Evolutionary conservation across 1,284 basidiomycete genomes (phyloP).

Genomic region (Rhodotorula sp.): DNA sequence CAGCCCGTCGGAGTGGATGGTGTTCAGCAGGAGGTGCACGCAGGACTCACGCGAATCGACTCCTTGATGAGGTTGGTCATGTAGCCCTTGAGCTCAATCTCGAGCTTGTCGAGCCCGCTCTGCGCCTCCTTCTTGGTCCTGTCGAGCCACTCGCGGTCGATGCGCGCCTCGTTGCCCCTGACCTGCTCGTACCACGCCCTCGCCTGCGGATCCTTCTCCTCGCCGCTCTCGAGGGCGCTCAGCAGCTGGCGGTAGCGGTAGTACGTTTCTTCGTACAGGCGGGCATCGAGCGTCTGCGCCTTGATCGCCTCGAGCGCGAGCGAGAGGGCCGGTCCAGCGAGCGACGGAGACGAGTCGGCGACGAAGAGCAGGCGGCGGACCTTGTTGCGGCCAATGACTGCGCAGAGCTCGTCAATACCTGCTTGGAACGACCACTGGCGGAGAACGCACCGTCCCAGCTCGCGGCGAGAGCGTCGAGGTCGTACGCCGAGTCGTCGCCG

Average conservation of each 20-base stretch:
- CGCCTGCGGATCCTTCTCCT: constrained; percentile 46
- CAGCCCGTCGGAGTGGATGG: not conserved
- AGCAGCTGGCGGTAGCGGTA: constrained; percentile 59
- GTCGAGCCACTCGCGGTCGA: constrained; percentile 64
- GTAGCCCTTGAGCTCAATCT: constrained; percentile 86
- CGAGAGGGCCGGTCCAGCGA: constrained; percentile 68
- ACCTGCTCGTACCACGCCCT: constrained; percentile 43
- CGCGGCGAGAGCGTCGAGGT: constrained; percentile 68
- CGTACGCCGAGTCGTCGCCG: constrained; percentile 74
- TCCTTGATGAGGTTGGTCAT: constrained; percentile 91
- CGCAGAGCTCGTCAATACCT: not conserved
- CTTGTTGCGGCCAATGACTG: constrained; percentile 62
- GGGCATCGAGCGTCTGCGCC: constrained; percentile 60
- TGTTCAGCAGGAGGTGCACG: not conserved
- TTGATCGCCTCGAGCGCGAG: constrained; percentile 64
- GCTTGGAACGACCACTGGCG: not conserved
- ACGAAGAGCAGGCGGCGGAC: constrained; percentile 70
- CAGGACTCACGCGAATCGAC: constrained; percentile 71
- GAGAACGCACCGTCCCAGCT: constrained; percentile 61
- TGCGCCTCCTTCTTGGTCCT: constrained; percentile 62
- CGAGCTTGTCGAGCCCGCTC: constrained; percentile 69
- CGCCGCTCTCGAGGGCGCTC: constrained; percentile 22
- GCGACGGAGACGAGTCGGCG: constrained; percentile 62
- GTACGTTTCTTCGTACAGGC: constrained; percentile 61
- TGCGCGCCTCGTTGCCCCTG: constrained; percentile 51